A percentile compares a stretch with the other conserved stretches of the same genome.
These are phyloP conservation scores for Arachis hypogaea DNA, from an alignment of 306 rosid species.

Conservation along the genomic window DNA sequence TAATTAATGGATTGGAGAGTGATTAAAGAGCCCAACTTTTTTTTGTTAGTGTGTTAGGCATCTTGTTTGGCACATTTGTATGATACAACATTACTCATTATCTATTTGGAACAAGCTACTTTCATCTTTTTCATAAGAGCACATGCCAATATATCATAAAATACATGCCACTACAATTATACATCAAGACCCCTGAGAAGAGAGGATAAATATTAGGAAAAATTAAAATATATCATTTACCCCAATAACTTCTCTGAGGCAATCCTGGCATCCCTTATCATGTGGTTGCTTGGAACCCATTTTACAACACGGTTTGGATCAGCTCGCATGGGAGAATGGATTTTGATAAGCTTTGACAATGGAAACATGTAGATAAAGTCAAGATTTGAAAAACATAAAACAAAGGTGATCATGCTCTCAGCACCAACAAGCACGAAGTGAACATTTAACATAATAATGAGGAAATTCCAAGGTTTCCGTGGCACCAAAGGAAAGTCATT, in stretches of 20 bases:
- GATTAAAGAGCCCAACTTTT: too few relatives aligned
- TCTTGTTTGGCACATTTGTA: too few relatives aligned
- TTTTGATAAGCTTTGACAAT: slow-evolving; percentile 79
- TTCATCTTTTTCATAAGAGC: too few relatives aligned
- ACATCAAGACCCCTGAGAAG: not conserved
- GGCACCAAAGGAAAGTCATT: slow-evolving; percentile 19
- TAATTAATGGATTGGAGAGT: too few relatives aligned
- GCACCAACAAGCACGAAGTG: slow-evolving; percentile 6
- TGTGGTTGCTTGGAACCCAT: slow-evolving; percentile 73
- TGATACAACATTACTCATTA: too few relatives aligned
- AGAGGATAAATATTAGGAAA: not conserved
- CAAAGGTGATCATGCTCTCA: slow-evolving; percentile 10
- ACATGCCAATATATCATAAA: too few relatives aligned
- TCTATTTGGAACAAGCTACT: too few relatives aligned
- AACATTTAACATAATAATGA: slow-evolving; percentile 20
- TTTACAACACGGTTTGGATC: slow-evolving; percentile 82
- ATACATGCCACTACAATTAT: too few relatives aligned
- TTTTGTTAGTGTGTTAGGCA: too few relatives aligned
- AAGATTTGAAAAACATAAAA: slow-evolving; percentile 24
- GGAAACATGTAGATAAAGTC: slow-evolving; percentile 35
- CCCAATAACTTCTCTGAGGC: slow-evolving; percentile 82
- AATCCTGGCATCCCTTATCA: slow-evolving; percentile 70
- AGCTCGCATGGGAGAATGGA: slow-evolving; percentile 95
- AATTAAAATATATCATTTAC: slow-evolving; percentile 38
- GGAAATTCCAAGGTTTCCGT: slow-evolving; percentile 1